Base-by-base conservation (phyloP, 306 rosid genomes). In the Dicorynia guianensis region DNA sequence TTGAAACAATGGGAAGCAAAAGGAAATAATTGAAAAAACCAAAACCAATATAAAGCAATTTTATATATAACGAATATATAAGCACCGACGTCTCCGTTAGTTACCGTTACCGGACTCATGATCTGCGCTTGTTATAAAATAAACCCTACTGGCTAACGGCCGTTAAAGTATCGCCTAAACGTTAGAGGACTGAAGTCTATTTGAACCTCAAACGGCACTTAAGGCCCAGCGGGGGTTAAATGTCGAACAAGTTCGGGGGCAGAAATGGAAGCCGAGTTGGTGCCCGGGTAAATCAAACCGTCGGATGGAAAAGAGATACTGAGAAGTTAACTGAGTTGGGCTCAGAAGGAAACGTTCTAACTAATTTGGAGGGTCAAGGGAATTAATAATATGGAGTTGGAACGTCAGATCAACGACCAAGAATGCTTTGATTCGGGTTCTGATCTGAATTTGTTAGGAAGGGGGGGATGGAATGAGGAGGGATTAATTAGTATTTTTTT, bases 191-290 rank as follows among this genome's bases (percentile, higher is more conserved):
- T 63, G 67, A 85, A 78, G 95, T 88, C 30, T 25, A 25, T 78
- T 89, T 91, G 69, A 91, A 93, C 81, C 89, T 89, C 91, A 89
- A 91, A 91, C 97, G 97, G 93, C 91, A 89, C 92, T 68, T 35
- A 46, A 70, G 25, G 64, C 35, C 77, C 60, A 48, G 63, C 42
- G 1, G 35, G 72, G 65, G 80, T 76, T 83, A 85, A 83, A 71
- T 50, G 49, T 83, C 82, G 85, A 85, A 75, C 79, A 19, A 35
- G 67, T 88, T 84, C 76, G 55, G 56, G 53, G 68, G 11, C 14
- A 13, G 30, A 17, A 4, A 33, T 50, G 57, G 65, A 25, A 75
- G 48, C 5, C 7, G 20, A 11, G 30, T 57, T 71, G 4, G 17
- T 54, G 62, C 84, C 46, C 75, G 65, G 82, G 75, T 8, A 25